These are phyloP conservation scores for Emergomyces orientalis DNA, from an alignment of 2,329 filamentous ascomycete genomes.

Conservation along the genomic window DNA sequence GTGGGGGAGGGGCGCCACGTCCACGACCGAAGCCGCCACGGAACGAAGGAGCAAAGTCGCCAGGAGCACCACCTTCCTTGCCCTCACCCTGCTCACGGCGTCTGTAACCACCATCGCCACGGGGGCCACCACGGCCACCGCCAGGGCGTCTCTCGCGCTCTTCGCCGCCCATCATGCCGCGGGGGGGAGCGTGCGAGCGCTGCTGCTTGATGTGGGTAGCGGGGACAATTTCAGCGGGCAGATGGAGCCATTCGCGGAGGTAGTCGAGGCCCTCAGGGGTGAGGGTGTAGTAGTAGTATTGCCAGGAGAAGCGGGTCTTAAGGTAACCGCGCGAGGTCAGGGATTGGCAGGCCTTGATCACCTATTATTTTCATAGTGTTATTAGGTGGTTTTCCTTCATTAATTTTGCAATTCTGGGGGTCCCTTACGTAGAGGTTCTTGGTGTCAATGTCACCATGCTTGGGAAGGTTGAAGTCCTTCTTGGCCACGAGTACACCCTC, in stretches of 20 bases:
- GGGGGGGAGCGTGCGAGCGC: conserved; percentile 94
- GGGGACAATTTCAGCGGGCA: conserved; percentile 97
- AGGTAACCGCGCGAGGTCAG: conserved; percentile 96
- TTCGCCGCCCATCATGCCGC: conserved; percentile 88
- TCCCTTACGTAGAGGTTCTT: conserved; percentile 83
- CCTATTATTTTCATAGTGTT: conserved; percentile 30
- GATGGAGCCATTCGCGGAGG: conserved; percentile 99
- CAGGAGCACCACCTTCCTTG: conserved; percentile 87
- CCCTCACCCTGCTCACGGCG: conserved; percentile 76
- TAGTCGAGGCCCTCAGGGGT: conserved; percentile 99
- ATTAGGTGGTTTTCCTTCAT: conserved; percentile 6
- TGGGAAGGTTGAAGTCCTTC: conserved; percentile 98
- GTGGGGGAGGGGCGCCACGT: conserved; percentile 59
- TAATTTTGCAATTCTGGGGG: not conserved
- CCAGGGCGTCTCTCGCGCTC: conserved; percentile 78
- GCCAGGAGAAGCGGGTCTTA: conserved; percentile 99
- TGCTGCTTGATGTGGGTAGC: conserved; percentile 99
- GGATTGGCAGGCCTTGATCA: conserved; percentile 98
- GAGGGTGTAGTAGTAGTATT: conserved; percentile 99
- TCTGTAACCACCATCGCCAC: conserved; percentile 78
- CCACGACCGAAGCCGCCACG: conserved; percentile 85
- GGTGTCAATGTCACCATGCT: conserved; percentile 97
- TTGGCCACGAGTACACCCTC: conserved; percentile 87
- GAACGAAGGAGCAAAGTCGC: conserved; percentile 89
- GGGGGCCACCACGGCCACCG: conserved; percentile 70